Base-by-base conservation (phyloP, 805 yeast genomes). In the Wickerhamiella qilinensis region DNA sequence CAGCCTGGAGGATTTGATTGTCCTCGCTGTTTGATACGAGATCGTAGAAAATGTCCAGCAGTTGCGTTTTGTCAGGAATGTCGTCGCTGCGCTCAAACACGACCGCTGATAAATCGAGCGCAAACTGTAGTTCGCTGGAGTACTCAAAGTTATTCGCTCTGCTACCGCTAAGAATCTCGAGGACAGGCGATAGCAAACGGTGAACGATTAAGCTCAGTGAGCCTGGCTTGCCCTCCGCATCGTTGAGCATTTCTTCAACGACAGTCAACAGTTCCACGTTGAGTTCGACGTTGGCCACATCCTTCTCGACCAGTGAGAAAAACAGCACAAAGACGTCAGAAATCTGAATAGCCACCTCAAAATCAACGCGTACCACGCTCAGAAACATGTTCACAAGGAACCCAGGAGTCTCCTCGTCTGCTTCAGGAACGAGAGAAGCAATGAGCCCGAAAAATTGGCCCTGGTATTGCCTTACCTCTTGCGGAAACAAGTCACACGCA, bases 361-460 rank as follows among this genome's bases (percentile, higher is more conserved):
- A 62, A 42, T 67, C 63, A 7, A 77, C 63, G 35, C 65, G 63
- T 30, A 80, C 68, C 1, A 75, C 69, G 2, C 68, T 64, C 1
- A 75, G 64, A n/a, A 81, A 56, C 0, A 79, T 69, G 52, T 85
- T 94, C 11, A 81, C 65, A 31, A 86, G 56, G 35, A 79, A 65
- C 1, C 85, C 71, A 27, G 80, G 73, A 0, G 94, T 70, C 49
- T 86, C 97, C 34, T 83, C 94, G 33, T 75, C 80, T 0, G 91
- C 70, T 1, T 72, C 77, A 1, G 66, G 69, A 3, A 68, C 51
- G 8, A 88, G 55, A 2, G 65, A 54, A 2, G 54, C 50, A 9
- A 75, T 64, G 0, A 71, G 33, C 44, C 1, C 46, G 34, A 28
- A 70, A 51, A 9, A 63, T 45, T 3, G 46, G 16, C 33, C 32